Evolutionary conservation across 176 grass and related monocot species (phyloP), one percentile per base, ranked within the genome.

Genomic region (Oryza glaberrima): DNA sequence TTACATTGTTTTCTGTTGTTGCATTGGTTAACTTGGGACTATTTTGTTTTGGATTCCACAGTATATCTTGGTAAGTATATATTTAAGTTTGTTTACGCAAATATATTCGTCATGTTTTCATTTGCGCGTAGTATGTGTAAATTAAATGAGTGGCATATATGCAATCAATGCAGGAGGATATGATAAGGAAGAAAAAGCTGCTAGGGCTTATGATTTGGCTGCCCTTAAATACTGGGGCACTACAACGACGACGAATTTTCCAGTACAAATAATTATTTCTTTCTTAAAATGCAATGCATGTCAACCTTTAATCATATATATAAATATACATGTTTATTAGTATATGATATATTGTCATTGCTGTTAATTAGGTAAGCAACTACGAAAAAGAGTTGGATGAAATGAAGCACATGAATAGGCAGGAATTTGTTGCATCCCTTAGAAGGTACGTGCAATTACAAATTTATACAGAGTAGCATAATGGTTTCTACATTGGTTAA

Each of bases 341-440:
- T 58, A n/a, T 25, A 20, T 49, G 26, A 72, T 13, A 58, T 45
- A 26, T 47, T 23, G 26, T 3, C 52, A 52, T 14, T 26, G 20
- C 4, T 9, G 12, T 77, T 63, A 9, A 58, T 46, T 78, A 93
- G 94, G 86, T 91, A 44, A 85, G 73, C 40, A 85, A 96, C 48
- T 96, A 96, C 12, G 91, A 87, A 70, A 93, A 96, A 32, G 91
- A 96, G 30, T 69, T 93, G 45, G 88, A 96, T 36, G 91, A 91
- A 74, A 96, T 96, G 94, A 91, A 96, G 52, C 49, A 91, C 34
- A 96, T 96, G 94, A 91, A 69, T 32, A 80, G 91, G 40, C 94
- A 93, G 45, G 94, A 96, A 80, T 96, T 91, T 85, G 77, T 96
- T 87, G 91, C 94, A 70, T 96, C 94, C 9, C 88, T 96, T 54